Evolutionary conservation across 257 asterid species (phyloP).

Genomic region (Ballota nigra): DNA sequence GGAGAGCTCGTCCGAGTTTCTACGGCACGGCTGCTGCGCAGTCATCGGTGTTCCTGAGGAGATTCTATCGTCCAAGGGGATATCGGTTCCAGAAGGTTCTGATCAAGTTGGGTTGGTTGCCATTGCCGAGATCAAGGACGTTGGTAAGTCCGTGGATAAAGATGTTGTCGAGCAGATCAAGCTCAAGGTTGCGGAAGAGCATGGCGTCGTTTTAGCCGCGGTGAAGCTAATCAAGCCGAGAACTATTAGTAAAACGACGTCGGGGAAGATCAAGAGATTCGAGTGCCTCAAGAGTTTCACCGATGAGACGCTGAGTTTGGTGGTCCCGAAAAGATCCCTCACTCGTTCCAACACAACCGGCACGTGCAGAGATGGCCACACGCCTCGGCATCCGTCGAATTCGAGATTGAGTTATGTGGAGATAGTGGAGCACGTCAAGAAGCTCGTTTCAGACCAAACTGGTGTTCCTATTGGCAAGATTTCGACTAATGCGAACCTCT

Average conservation of each 20-base stretch:
- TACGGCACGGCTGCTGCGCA: constrained; percentile 88
- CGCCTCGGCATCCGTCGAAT: constrained; percentile 53
- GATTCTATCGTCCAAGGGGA: constrained; percentile 57
- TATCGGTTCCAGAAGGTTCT: constrained; percentile 48
- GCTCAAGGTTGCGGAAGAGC: constrained; percentile 67
- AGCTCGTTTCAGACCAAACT: constrained; percentile 64
- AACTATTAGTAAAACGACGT: constrained; percentile 78
- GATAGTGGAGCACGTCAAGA: constrained; percentile 57
- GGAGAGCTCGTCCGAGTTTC: constrained; percentile 65
- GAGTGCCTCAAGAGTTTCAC: constrained; percentile 75
- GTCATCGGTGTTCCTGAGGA: constrained; percentile 84
- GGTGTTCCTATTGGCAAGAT: constrained; percentile 55
- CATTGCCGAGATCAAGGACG: constrained; percentile 74
- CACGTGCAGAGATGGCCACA: constrained; percentile 66
- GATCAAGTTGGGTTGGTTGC: constrained; percentile 82
- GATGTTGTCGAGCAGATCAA: constrained; percentile 52
- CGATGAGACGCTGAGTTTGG: constrained; percentile 60
- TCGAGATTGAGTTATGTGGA: constrained; percentile 38
- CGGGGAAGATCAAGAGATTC: constrained; percentile 75
- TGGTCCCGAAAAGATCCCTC: constrained; percentile 46
- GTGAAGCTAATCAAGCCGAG: constrained; percentile 67
- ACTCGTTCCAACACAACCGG: constrained; percentile 72
- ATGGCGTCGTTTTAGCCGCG: constrained; percentile 65
- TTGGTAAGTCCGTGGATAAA: constrained; percentile 50
- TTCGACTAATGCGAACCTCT: constrained; percentile 58